Conservation (phyloP, 1,284 basidiomycete species). For the Austroboletus novae-zelandiae region DNA sequence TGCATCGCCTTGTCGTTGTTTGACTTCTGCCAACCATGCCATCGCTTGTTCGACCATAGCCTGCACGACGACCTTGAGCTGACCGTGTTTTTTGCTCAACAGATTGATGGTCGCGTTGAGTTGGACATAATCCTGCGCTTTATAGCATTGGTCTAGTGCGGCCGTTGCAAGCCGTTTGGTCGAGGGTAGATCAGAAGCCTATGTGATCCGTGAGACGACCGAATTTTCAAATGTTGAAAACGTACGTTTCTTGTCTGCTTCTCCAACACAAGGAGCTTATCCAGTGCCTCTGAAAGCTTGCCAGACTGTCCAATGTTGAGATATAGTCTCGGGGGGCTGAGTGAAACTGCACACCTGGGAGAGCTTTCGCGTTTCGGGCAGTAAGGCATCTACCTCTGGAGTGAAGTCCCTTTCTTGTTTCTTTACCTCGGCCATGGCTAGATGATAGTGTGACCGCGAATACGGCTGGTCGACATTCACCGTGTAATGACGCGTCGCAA, state of each 20-base stretch:
- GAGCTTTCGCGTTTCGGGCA: constrained; percentile 54
- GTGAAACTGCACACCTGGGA: constrained; percentile 46
- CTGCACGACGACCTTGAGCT: constrained; percentile 89
- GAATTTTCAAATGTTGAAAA: constrained; percentile 1
- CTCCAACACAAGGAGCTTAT: constrained; percentile 87
- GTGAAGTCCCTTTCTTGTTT: constrained; percentile 80
- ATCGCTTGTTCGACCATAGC: constrained; percentile 88
- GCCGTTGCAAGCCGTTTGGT: constrained; percentile 85
- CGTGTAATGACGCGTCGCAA: constrained; percentile 69
- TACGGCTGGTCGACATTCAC: constrained; percentile 35
- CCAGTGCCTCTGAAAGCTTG: constrained; percentile 81
- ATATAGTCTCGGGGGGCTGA: background rate
- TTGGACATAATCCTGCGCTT: constrained; percentile 64
- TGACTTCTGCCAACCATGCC: constrained; percentile 75
- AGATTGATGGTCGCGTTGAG: constrained; percentile 74
- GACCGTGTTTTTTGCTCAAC: constrained; percentile 96
- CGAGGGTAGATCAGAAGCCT: constrained; percentile 92
- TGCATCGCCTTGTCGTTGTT: constrained; percentile 62
- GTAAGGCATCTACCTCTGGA: constrained; percentile 61
- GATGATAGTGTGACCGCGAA: constrained; percentile 34
- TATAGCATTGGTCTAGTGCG: constrained; percentile 70
- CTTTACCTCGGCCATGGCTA: constrained; percentile 71
- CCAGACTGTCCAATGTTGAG: constrained; percentile 53
- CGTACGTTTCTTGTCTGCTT: constrained; percentile 96
- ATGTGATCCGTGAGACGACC: constrained; percentile 12